These are phyloP conservation scores for Trypanosoma avium DNA, from an alignment of 208 protist species.

Conservation along the genomic window DNA sequence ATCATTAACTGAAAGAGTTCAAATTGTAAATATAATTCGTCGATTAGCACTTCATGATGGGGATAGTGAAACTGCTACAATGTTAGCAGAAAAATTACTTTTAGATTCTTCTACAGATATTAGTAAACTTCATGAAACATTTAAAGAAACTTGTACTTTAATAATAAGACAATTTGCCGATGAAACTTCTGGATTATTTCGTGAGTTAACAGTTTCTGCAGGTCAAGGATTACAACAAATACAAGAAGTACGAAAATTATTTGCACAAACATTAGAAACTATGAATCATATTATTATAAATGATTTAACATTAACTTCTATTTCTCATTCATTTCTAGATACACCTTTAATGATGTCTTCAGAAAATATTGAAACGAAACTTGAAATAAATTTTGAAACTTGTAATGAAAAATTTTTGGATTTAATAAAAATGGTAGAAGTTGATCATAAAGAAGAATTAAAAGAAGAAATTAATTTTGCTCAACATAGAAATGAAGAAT, in stretches of 20 bases:
- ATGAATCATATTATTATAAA: conserved; percentile 15
- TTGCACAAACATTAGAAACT: conserved; percentile 5
- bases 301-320: neutral
- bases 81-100: conserved; percentile 13
- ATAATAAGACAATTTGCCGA: conserved; percentile 10
- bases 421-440: neutral
- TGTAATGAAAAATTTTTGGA: neutral
- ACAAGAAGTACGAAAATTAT: conserved; percentile 19
- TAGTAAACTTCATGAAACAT: conserved; percentile 3
- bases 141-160: neutral
- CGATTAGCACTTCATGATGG: conserved; percentile 17
- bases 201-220: neutral
- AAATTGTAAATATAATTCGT: conserved; percentile 16
- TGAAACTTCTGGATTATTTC: conserved; percentile 11
- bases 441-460: conserved; percentile 22
- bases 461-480: conserved; percentile 22
- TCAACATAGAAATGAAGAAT: conserved; percentile 19
- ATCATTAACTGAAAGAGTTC: conserved; percentile 9
- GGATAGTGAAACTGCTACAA: conserved; percentile 12
- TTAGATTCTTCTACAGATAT: conserved; percentile 9
- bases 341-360: neutral
- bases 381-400: neutral
- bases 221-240: conserved; percentile 2
- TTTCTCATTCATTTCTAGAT: conserved; percentile 1
- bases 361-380: neutral